These are phyloP conservation scores for Camptophora hylomeconis DNA, from an alignment of 2,329 filamentous ascomycete species.

Conservation along the genomic window DNA sequence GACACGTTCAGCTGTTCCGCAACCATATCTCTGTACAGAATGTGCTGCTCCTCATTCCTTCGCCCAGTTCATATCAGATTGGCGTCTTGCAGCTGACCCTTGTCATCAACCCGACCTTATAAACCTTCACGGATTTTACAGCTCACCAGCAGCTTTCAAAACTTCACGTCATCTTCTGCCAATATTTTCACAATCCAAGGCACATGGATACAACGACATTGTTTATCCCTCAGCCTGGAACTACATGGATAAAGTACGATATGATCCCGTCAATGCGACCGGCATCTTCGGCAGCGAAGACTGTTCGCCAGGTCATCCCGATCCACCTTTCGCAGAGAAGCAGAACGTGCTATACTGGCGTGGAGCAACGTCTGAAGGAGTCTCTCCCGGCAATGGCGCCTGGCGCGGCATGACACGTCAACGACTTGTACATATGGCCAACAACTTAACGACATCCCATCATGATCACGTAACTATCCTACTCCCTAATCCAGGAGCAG, in stretches of 20 bases:
- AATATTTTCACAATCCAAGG: constrained; percentile 63
- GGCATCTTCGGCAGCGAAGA: constrained; percentile 19
- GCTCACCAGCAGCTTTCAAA: constrained; percentile 49
- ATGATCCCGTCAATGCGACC: constrained; percentile 35
- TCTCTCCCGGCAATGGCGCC: constrained; percentile 32
- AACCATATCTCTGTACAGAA: constrained; percentile 48
- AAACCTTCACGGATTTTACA: constrained; percentile 60
- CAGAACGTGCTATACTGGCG: constrained; percentile 60
- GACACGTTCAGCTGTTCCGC: constrained; percentile 48
- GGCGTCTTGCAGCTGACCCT: constrained; percentile 50
- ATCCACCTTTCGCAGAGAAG: constrained; percentile 47
- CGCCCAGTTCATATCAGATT: constrained; percentile 54
- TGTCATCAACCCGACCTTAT: constrained; percentile 69
- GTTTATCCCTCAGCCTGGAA: constrained; percentile 56
- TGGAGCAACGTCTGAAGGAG: constrained; percentile 48
- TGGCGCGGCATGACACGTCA: constrained; percentile 59
- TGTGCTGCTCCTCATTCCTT: constrained; percentile 54
- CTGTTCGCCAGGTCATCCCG: constrained; percentile 26
- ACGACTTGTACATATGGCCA: constrained; percentile 57
- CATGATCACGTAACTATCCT: constrained; percentile 39
- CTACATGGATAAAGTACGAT: constrained; percentile 44
- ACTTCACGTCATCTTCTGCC: constrained; percentile 55
- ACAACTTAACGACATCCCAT: constrained; percentile 38
- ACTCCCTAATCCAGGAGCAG: constrained; percentile 30
- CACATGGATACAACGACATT: constrained; percentile 62